Percentiles rank a stretch among this genome's conserved stretches.
These are phyloP conservation scores for Mycogone perniciosa DNA, from an alignment of 2,329 filamentous ascomycete species.

Conservation along the genomic window DNA sequence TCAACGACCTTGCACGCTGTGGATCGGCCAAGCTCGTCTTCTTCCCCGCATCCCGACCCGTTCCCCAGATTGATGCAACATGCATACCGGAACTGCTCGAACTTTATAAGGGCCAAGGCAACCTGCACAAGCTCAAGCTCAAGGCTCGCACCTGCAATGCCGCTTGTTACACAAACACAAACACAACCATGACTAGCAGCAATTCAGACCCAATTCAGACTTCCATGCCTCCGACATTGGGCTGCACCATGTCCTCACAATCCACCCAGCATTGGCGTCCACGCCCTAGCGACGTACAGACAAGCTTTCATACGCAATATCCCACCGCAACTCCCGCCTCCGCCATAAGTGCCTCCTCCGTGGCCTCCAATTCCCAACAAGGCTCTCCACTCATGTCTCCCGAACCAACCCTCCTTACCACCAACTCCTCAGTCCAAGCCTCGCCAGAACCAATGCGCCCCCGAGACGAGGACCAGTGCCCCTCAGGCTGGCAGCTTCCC, in stretches of 20 bases:
- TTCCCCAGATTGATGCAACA: conserved; percentile 27
- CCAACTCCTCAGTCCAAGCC: conserved; percentile 57
- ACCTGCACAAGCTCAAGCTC: conserved; percentile 24
- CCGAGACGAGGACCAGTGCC: conserved; percentile 46
- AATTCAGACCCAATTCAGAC: conserved; percentile 21
- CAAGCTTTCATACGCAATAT: conserved; percentile 34
- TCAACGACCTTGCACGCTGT: conserved; percentile 5
- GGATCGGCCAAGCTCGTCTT: conserved; percentile 11
- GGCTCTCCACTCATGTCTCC: conserved; percentile 53
- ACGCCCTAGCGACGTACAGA: conserved; percentile 44
- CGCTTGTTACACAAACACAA: conserved; percentile 16
- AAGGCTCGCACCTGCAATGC: conserved; percentile 19
- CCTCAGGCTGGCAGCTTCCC: conserved; percentile 60
- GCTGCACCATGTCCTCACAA: conserved; percentile 38
- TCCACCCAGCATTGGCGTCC: conserved; percentile 34
- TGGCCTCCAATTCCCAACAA: conserved; percentile 49
- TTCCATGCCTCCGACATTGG: conserved; percentile 18
- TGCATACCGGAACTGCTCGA: conserved; percentile 28
- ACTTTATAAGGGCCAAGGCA: conserved; percentile 33
- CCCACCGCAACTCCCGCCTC: conserved; percentile 42
- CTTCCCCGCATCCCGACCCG: conserved; percentile 11
- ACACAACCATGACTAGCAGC: conserved; percentile 21
- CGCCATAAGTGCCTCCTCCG: conserved; percentile 50
- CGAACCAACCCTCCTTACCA: conserved; percentile 45
- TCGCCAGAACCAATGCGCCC: conserved; percentile 59